phyloP scores from a whole-genome alignment of 805 yeast genomes.

The Candida chilensis region DNA sequence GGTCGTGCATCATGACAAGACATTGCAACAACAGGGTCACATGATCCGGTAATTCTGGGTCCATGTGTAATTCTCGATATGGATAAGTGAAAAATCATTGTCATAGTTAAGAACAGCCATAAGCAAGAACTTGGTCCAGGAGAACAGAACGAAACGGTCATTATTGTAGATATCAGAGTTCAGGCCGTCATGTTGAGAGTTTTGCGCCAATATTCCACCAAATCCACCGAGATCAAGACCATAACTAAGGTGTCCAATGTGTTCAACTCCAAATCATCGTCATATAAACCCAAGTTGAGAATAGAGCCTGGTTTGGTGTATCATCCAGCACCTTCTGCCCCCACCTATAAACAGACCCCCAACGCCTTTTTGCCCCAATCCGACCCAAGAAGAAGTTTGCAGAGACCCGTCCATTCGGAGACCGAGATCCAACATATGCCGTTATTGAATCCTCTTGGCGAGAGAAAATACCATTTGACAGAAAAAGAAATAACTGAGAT shows the following conservation, averaged over 20 bases:
- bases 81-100: no score
- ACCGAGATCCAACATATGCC: constrained; percentile 20
- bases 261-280: constrained; percentile 55
- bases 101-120: not conserved
- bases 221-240: not conserved
- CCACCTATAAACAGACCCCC: constrained; percentile 54
- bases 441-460: constrained; percentile 22
- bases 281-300: constrained; percentile 51
- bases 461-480: constrained; percentile 44
- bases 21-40: no score
- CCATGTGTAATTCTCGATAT: no score
- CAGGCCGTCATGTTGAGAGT: constrained; percentile 1
- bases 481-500: constrained; percentile 53
- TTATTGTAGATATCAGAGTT: not conserved
- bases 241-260: constrained; percentile 38
- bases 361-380: constrained; percentile 53
- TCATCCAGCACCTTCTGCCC: constrained; percentile 59
- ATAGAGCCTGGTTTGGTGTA: constrained; percentile 51
- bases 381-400: constrained; percentile 45
- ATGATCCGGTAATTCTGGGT: no score
- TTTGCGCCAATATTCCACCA: not conserved
- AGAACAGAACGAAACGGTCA: not conserved
- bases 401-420: constrained; percentile 12
- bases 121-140: not conserved
- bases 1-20: no score